Conservation (phyloP, 257 asterid species). For the Ilex aquifolium region DNA sequence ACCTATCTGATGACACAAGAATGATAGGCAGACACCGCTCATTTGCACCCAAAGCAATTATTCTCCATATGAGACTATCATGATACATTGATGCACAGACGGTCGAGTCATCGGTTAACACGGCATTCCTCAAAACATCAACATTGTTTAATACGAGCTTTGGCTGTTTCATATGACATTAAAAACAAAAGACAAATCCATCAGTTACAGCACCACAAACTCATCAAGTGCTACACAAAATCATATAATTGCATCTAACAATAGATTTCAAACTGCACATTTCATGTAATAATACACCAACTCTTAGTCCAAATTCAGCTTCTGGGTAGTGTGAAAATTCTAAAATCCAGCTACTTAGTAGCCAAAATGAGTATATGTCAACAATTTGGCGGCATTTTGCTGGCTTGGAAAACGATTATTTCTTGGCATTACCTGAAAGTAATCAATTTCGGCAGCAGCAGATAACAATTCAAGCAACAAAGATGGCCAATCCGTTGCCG, state of each 20-base stretch:
- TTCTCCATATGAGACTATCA: conserved; percentile 93
- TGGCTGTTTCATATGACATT: conserved; percentile 54
- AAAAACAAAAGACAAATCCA: conserved; percentile 19
- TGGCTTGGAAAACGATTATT: too few species aligned
- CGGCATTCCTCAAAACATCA: conserved; percentile 78
- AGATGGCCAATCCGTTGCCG: conserved; percentile 96
- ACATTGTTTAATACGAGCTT: conserved; percentile 95
- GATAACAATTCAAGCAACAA: conserved; percentile 87
- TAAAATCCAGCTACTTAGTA: too few species aligned
- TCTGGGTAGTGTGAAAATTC: too few species aligned
- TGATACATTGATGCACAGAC: conserved; percentile 83
- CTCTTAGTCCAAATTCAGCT: too few species aligned
- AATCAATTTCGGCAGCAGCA: conserved; percentile 77
- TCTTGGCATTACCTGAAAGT: conserved; percentile 60
- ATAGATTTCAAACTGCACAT: too few species aligned
- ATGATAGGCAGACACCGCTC: conserved; percentile 79
- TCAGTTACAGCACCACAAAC: neutral
- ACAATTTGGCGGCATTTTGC: too few species aligned
- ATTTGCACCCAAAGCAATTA: conserved; percentile 81
- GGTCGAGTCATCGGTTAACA: conserved; percentile 48
- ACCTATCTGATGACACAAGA: conserved; percentile 91
- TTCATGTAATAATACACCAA: too few species aligned
- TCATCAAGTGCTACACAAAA: too few species aligned
- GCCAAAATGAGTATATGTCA: too few species aligned
- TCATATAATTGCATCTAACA: too few species aligned